Percentiles rank a stretch among this genome's conserved stretches.
These are phyloP conservation scores for Kuraishia ogatae DNA, from an alignment of 805 yeast genomes.

Conservation along the genomic window DNA sequence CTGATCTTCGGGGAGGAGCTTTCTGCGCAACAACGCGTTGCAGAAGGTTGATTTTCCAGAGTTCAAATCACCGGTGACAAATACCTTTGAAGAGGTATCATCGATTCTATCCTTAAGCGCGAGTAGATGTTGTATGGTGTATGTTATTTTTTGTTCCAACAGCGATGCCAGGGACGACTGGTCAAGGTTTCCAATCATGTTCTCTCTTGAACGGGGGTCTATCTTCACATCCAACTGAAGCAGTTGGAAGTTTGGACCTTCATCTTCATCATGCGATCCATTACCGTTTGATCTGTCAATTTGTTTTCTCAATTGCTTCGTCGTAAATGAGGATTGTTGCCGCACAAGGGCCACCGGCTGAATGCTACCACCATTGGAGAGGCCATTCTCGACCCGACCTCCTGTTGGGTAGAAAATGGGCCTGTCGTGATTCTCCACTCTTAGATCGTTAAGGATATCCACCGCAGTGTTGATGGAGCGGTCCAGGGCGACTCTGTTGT, in stretches of 20 bases:
- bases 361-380: constrained; percentile 7
- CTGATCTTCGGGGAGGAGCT: constrained; percentile 88
- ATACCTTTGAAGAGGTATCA: constrained; percentile 87
- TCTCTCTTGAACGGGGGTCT: constrained; percentile 31
- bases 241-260: constrained; percentile 41
- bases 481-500: constrained; percentile 56
- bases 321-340: constrained; percentile 23
- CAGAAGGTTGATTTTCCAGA: constrained; percentile 96
- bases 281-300: constrained; percentile 6
- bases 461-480: constrained; percentile 48
- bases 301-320: constrained; percentile 8
- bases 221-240: constrained; percentile 55
- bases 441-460: constrained; percentile 41
- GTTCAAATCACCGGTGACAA: constrained; percentile 94
- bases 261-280: constrained; percentile 6
- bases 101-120: constrained; percentile 77
- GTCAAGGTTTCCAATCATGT: constrained; percentile 50
- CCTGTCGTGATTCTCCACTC: constrained; percentile 45
- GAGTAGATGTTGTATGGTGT: constrained; percentile 56
- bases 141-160: constrained; percentile 57
- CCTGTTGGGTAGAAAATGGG: constrained; percentile 58
- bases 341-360: constrained; percentile 38
- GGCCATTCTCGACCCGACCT: constrained; percentile 14
- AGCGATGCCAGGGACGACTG: constrained; percentile 60
- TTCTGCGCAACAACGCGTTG: constrained; percentile 74